These are phyloP conservation scores for Pythium apleroticum DNA, from an alignment of 352 stramenopile species.

Conservation along the genomic window DNA sequence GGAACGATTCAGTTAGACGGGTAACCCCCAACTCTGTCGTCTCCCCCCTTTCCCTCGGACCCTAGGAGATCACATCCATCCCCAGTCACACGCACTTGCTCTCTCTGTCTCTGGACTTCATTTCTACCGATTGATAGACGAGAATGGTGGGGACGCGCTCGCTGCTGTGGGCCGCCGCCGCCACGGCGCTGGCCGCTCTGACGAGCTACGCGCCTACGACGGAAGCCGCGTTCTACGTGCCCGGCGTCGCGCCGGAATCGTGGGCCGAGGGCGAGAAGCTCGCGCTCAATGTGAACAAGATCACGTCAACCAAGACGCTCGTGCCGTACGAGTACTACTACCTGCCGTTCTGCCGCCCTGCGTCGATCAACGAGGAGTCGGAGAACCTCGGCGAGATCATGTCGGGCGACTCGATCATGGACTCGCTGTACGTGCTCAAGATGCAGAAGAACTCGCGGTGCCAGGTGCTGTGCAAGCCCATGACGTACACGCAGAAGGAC, in stretches of 20 bases:
- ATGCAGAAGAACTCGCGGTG: conserved; percentile 90
- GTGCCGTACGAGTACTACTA: conserved; percentile 99
- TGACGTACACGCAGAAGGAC: conserved; percentile 80
- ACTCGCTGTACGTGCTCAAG: conserved; percentile 88
- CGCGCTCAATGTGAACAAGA: conserved; percentile 96
- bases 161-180: conserved; percentile 19
- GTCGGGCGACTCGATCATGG: conserved; percentile 89
- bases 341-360: conserved; percentile 91
- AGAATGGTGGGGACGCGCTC: conserved; percentile 23
- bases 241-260: conserved; percentile 80
- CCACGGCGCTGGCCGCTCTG: conserved; percentile 8
- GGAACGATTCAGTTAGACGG: conserved; percentile 4
- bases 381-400: conserved; percentile 94
- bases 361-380: conserved; percentile 78
- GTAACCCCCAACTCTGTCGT: background rate
- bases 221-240: conserved; percentile 80
- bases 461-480: conserved; percentile 89
- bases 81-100: conserved; percentile 18
- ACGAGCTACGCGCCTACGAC: conserved; percentile 12
- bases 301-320: conserved; percentile 97
- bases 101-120: conserved; percentile 10
- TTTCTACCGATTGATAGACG: conserved; percentile 1
- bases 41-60: background rate
- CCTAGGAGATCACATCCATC: conserved; percentile 4
- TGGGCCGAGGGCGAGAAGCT: conserved; percentile 85